A percentile compares a stretch with the other conserved stretches of the same genome.
These are phyloP conservation scores for Candolleomyces eurysporus DNA, from an alignment of 768 basidiomycete species.

Conservation along the genomic window DNA sequence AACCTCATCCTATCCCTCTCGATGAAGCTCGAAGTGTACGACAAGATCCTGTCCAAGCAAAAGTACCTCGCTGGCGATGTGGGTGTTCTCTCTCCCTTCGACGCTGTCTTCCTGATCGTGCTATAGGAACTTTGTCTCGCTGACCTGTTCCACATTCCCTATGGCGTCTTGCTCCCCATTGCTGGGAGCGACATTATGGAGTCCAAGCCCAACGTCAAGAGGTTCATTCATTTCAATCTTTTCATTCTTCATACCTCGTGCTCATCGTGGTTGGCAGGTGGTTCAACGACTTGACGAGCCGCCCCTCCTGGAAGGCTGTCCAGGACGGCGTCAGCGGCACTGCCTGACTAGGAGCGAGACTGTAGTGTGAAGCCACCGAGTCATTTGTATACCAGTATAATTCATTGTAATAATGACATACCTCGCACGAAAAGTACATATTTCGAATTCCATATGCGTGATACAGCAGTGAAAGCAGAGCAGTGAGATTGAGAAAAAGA, in stretches of 20 bases:
- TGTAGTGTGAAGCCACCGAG: too few species aligned
- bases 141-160: slow-evolving; percentile 49
- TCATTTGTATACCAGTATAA: background rate
- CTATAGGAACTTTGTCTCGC: slow-evolving; percentile 42
- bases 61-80: slow-evolving; percentile 57
- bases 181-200: slow-evolving; percentile 30
- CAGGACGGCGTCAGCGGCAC: slow-evolving; percentile 18
- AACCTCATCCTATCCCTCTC: slow-evolving; percentile 28
- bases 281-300: slow-evolving; percentile 20
- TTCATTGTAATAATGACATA: background rate
- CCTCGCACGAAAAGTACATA: background rate
- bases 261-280: slow-evolving; percentile 9
- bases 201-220: slow-evolving; percentile 42
- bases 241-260: background rate
- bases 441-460: background rate
- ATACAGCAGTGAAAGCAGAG: background rate
- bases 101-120: background rate
- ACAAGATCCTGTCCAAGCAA: slow-evolving; percentile 51
- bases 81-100: slow-evolving; percentile 12
- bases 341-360: background rate
- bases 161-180: slow-evolving; percentile 25
- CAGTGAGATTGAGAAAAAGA: background rate
- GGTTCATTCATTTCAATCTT: slow-evolving; percentile 1
- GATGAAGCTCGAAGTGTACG: slow-evolving; percentile 48
- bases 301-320: slow-evolving; percentile 21